A percentile compares a stretch with the other conserved stretches of the same genome.
Conservation (phyloP, 805 yeast genomes). For the Alloascoidea hylecoeti region DNA sequence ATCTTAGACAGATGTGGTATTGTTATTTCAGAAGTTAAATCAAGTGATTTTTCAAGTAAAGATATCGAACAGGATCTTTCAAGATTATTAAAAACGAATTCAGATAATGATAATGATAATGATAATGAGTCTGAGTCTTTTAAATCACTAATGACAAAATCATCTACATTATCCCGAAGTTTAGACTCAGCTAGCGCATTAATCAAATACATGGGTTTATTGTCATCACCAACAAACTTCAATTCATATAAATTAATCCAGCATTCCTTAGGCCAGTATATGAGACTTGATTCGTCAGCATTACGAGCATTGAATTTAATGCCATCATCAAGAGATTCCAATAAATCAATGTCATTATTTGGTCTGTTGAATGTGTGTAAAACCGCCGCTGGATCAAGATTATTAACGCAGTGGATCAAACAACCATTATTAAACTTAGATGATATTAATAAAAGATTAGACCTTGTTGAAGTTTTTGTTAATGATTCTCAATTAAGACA, state of each 20-base stretch:
- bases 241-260: slow-evolving; percentile 38
- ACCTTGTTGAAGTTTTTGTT: slow-evolving; percentile 60
- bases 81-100: too few relatives aligned
- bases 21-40: slow-evolving; percentile 45
- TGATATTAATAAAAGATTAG: slow-evolving; percentile 55
- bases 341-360: slow-evolving; percentile 48
- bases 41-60: slow-evolving; percentile 42
- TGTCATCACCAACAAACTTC: slow-evolving; percentile 38
- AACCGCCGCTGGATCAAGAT: slow-evolving; percentile 76
- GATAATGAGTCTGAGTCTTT: slow-evolving; percentile 20
- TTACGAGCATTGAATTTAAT: slow-evolving; percentile 77
- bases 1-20: slow-evolving; percentile 71
- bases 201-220: slow-evolving; percentile 49
- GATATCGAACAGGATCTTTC: slow-evolving; percentile 69
- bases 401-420: slow-evolving; percentile 88
- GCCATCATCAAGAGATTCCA: slow-evolving; percentile 36
- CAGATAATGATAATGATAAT: too few relatives aligned
- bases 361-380: slow-evolving; percentile 84
- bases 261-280: slow-evolving; percentile 64
- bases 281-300: slow-evolving; percentile 88
- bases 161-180: slow-evolving; percentile 30
- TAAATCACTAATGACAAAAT: slow-evolving; percentile 13
- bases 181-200: slow-evolving; percentile 64
- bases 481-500: slow-evolving; percentile 56
- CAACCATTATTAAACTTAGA: slow-evolving; percentile 70